Evolutionary conservation across 179 eudicot genomes (phyloP).

Genomic region (Silene vulgaris): DNA sequence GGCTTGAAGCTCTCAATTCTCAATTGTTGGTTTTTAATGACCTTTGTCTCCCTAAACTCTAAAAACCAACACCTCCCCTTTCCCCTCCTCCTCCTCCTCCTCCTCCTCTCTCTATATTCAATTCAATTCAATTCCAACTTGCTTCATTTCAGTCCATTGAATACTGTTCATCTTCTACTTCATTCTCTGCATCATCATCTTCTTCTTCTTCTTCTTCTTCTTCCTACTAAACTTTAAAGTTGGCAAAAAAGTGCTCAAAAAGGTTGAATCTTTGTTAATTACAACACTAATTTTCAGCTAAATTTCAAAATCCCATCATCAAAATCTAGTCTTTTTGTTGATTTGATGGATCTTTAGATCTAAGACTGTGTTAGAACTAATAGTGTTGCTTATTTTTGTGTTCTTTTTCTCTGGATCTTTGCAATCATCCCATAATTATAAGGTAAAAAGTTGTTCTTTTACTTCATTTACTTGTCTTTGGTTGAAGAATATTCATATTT

Average conservation of each 20-base stretch:
- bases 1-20: conserved; percentile 59
- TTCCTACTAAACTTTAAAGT: conserved; percentile 20
- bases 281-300: conserved; percentile 9
- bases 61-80: conserved; percentile 4
- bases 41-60: conserved; percentile 41
- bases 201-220: conserved; percentile 30
- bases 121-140: conserved; percentile 22
- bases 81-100: not conserved
- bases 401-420: conserved; percentile 27
- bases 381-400: conserved; percentile 2
- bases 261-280: conserved; percentile 17
- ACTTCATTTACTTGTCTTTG: not conserved
- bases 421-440: conserved; percentile 22
- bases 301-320: conserved; percentile 2
- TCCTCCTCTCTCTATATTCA: conserved; percentile 7
- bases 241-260: not conserved
- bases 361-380: conserved; percentile 31
- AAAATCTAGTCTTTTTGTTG: conserved; percentile 15
- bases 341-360: conserved; percentile 49
- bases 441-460: conserved; percentile 27
- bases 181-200: conserved; percentile 23
- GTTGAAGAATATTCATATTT: not conserved
- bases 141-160: conserved; percentile 17
- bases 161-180: conserved; percentile 12
- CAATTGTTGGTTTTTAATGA: conserved; percentile 52